A percentile compares a stretch with the other conserved stretches of the same genome.
phyloP scores from a whole-genome alignment of 768 basidiomycete genomes.

The Tremella fuciformis region DNA sequence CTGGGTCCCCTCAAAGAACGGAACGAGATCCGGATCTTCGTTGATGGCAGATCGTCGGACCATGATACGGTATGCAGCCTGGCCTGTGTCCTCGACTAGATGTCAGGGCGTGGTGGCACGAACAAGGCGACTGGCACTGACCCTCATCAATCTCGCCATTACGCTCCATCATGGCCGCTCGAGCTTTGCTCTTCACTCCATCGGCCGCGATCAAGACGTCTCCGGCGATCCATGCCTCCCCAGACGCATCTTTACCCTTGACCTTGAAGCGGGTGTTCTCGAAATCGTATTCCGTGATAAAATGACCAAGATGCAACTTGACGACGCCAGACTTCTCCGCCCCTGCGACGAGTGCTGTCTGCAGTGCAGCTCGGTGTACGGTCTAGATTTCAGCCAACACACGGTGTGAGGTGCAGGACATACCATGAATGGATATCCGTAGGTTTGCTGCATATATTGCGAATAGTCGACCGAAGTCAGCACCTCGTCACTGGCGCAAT shows the following conservation, averaged over 20 bases:
- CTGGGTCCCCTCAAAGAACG: slow-evolving; percentile 47
- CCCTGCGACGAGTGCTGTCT: slow-evolving; percentile 47
- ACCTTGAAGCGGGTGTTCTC: slow-evolving; percentile 34
- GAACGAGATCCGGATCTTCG: slow-evolving; percentile 52
- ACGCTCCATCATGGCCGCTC: slow-evolving; percentile 50
- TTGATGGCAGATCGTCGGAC: slow-evolving; percentile 47
- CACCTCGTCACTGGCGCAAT: slow-evolving; percentile 45
- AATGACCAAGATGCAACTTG: slow-evolving; percentile 42
- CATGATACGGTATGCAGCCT: slow-evolving; percentile 54
- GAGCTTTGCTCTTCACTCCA: slow-evolving; percentile 52
- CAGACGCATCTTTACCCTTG: slow-evolving; percentile 6
- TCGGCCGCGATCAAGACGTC: slow-evolving; percentile 54
- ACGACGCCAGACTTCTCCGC: slow-evolving; percentile 43
- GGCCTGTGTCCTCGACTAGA: slow-evolving; percentile 52
- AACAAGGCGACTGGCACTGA: slow-evolving; percentile 5
- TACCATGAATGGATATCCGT: slow-evolving; percentile 47
- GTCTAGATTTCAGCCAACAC: slow-evolving; percentile 10
- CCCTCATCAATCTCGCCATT: slow-evolving; percentile 48
- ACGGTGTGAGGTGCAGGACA: not conserved
- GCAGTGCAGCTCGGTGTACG: slow-evolving; percentile 52
- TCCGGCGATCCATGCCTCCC: slow-evolving; percentile 37
- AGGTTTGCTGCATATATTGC: slow-evolving; percentile 43
- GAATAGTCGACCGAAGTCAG: slow-evolving; percentile 47
- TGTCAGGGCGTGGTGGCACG: not conserved
- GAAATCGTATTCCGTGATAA: slow-evolving; percentile 47